Evolutionary conservation across 1,139 yeast genomes (phyloP).

Genomic region (Protomyces inundatus): DNA sequence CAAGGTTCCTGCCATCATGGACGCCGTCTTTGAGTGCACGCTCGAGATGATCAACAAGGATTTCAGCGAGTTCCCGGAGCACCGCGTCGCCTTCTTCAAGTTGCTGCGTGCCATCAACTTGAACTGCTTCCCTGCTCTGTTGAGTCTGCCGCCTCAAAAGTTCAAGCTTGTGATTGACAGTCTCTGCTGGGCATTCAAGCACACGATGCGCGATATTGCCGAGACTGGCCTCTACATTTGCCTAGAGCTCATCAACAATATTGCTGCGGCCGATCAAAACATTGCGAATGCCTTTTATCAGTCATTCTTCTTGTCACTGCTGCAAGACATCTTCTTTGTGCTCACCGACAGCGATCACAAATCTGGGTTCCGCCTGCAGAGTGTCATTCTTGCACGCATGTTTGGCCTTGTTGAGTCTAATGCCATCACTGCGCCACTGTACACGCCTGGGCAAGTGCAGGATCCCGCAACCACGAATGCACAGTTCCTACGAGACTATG

Average conservation of each 20-base stretch:
- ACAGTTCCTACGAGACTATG: slow-evolving; percentile 69
- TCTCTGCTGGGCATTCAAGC: slow-evolving; percentile 96
- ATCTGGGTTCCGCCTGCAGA: slow-evolving; percentile 87
- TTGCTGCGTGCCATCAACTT: slow-evolving; percentile 78
- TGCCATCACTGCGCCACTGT: slow-evolving; percentile 70
- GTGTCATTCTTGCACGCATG: slow-evolving; percentile 76
- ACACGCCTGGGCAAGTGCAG: slow-evolving; percentile 54
- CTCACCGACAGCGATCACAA: slow-evolving; percentile 96
- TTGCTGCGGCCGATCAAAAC: slow-evolving; percentile 62
- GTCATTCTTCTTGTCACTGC: slow-evolving; percentile 80
- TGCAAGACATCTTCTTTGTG: slow-evolving; percentile 87
- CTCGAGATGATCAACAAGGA: slow-evolving; percentile 92
- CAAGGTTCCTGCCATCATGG: slow-evolving; percentile 80
- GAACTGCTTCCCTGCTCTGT: slow-evolving; percentile 77
- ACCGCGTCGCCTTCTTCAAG: slow-evolving; percentile 91
- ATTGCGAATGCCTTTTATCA: slow-evolving; percentile 84
- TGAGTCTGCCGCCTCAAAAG: slow-evolving; percentile 85
- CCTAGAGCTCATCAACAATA: slow-evolving; percentile 74
- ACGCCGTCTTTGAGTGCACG: slow-evolving; percentile 89
- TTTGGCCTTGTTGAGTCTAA: slow-evolving; percentile 76
- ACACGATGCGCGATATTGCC: slow-evolving; percentile 60
- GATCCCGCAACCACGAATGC: slow-evolving; percentile 87
- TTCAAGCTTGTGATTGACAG: slow-evolving; percentile 89
- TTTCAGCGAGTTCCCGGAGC: slow-evolving; percentile 95
- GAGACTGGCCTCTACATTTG: slow-evolving; percentile 54